Base-by-base conservation (phyloP, 768 basidiomycete species). In the Lactarius sanguifluus region DNA sequence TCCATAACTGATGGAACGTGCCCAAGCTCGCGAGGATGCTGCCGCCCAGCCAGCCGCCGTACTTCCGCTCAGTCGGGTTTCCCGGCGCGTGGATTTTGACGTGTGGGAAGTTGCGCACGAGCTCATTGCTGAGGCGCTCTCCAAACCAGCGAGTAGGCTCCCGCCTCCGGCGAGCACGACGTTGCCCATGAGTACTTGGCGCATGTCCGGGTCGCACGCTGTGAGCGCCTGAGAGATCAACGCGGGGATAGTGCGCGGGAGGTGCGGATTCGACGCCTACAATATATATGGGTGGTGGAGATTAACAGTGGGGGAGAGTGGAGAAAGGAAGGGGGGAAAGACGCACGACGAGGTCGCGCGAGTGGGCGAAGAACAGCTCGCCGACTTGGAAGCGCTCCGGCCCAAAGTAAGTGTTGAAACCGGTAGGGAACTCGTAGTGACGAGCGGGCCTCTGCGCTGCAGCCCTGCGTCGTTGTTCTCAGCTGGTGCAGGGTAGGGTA, bases 1-100 rank as follows among this genome's bases (percentile, higher is more conserved):
- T 94, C 94, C 94, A 96, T 59, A 96, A 80, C 71, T 96, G 96
- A 75, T 99, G 97, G 83, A 98, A 99, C 18, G 96, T 98, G 28
- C 97, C 97, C 73, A 98, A 78, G 73, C 92, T 94, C 1, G 91
- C 96, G 57, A 98, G 81, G 72, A 98, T 96, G 70, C 92, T 94
- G 34, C 96, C 97, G 13, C 97, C 97, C 8, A 99, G 79, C 97
- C 97, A 99, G 23, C 91, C 88, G 16, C 94, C 91, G 75, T 94
- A 97, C 64, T 90, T 85, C 56, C 96, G 85, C 76, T 98, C 97
- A 59, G 89, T 83, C 0, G 92, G 86, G 72, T 94, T 94, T 13
- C 95, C 94, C 3, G 97, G 90, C 0, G 95, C 89, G 72, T 96
- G 92, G 47, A 96, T 90, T 81, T 95, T 96, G 64, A 92, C 92